Base-by-base conservation (phyloP, 805 yeast species). In the Lachancea meyersii region DNA sequence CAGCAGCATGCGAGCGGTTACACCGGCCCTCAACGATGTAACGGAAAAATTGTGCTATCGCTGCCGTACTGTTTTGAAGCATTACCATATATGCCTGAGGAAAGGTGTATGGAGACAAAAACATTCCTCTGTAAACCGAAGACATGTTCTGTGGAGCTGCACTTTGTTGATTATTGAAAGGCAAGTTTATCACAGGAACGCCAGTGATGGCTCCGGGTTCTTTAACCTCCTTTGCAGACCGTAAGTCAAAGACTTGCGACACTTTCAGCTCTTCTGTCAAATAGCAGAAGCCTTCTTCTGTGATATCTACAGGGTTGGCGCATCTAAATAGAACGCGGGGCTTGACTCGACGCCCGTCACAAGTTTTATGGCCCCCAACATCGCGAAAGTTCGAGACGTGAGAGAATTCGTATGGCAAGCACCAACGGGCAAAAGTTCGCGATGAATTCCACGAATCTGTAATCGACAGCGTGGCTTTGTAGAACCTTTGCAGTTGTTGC, bases 311-410 rank as follows among this genome's bases (percentile, higher is more conserved):
- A 22, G 82, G 69, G 41, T 74, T 72, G 0, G 91, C 94, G 50
- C 81, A 72, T 46, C 95, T 73, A 60, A 63, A 87, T 13, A 80
- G 52, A 5, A 72, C 39, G 9, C 79, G 76, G 2, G 80, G 70
- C 49, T 69, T 73, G 4, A 81, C 83, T 5, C 58, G 46, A 2
- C 56, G 61, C 8, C 59, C 61, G 18, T 61, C 58, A 7, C 49
- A 48, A 0, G 77, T 63, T 41, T 60, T 64, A 58, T 82, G 86
- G 11, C 94, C 95, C 1, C 95, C 96, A 44, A 81, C 57, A 54
- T 87, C 95, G 48, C 96, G 70, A 53, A 85, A 82, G 53, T 86
- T 86, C 31, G 73, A 61, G 17, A 85, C 74, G 5, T 50, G 48
- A 2, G 60, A 55, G 24, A 48, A 49, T 1, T 41, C 40, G 35